Base-by-base conservation (phyloP, 192 early-diverging fungal genomes). In the Coemansia sp. region DNA sequence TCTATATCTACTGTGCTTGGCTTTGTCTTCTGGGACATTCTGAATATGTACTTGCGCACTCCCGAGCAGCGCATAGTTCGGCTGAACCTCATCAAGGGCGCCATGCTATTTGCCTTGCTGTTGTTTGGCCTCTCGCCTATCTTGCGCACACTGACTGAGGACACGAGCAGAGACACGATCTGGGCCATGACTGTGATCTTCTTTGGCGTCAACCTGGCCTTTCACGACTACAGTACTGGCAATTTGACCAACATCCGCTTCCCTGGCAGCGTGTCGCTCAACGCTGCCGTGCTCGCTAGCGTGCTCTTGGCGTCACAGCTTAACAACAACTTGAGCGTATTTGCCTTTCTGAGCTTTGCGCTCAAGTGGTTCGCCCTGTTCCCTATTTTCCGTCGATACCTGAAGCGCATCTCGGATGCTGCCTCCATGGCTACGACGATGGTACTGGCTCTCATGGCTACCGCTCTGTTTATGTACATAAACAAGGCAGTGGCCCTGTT, bases 241-340 rank as follows among this genome's bases (percentile, higher is more conserved):
- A 77, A 69, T 32, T 62, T 75, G 63, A 76, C 78, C 66, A 76
- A 78, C 51, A 64, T 82, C n/a, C 64, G 93, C 63, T 94, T 94
- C 72, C 94, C 95, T 0, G 94, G 95, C 23, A 95, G 95, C 3
- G 83, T 97, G n/a, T 95, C 95, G n/a, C 92, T 96, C 29, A 99
- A 98, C 75, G 94, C 95, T 0, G 95, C 94, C 11, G 93, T 98
- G 44, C 96, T 96, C 76, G 95, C 95, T 0, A 93, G 93, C 14
- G 94, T 97, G 1, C 81, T 99, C 10, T 77, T 99, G 19, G 94
- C 95, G 0, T 98, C 96, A 3, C 85, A 93, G 58, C 84, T 99
- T 21, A 62, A 87, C 60, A 91, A 89, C 63, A 93, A 96, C 67
- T 62, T 89, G n/a, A 86, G 91, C 75, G 95, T 96, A 1, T 96